These are phyloP conservation scores for Penicillium occitanis DNA, from an alignment of 2,329 filamentous ascomycete genomes.

Conservation along the genomic window DNA sequence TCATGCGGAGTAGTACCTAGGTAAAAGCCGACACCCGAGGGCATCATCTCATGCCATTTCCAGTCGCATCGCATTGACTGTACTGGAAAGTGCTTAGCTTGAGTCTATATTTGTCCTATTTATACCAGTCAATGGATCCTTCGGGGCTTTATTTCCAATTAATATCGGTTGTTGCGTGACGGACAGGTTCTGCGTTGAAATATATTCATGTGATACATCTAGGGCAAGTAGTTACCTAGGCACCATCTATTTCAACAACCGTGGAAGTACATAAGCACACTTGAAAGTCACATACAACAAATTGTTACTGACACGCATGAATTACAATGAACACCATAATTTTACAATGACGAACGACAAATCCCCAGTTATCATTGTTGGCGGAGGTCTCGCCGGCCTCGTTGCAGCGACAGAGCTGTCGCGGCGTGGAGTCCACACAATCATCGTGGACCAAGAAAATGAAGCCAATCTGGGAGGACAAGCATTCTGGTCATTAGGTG, in stretches of 20 bases:
- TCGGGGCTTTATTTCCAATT: not conserved
- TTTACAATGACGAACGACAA: not conserved
- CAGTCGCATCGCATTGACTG: not conserved
- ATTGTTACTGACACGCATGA: not conserved
- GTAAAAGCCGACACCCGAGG: constrained; percentile 3
- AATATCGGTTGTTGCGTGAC: not conserved
- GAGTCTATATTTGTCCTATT: not conserved
- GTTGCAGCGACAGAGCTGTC: constrained; percentile 35
- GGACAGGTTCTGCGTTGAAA: not conserved
- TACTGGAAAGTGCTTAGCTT: not conserved
- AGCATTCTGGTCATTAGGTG: constrained; percentile 64
- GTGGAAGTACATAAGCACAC: not conserved
- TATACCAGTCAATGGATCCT: not conserved
- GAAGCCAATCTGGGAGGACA: constrained; percentile 59
- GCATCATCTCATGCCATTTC: not conserved
- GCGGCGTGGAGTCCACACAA: constrained; percentile 28
- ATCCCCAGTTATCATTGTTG: constrained; percentile 29
- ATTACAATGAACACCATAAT: not conserved
- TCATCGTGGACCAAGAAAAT: constrained; percentile 58
- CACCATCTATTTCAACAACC: not conserved
- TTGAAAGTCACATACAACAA: not conserved
- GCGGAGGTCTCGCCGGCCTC: constrained; percentile 34
- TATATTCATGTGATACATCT: not conserved
- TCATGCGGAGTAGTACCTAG: not conserved
- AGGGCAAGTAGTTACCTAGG: not conserved